Base-by-base conservation (phyloP, 768 basidiomycete genomes). In the Tricholoma furcatifolium region DNA sequence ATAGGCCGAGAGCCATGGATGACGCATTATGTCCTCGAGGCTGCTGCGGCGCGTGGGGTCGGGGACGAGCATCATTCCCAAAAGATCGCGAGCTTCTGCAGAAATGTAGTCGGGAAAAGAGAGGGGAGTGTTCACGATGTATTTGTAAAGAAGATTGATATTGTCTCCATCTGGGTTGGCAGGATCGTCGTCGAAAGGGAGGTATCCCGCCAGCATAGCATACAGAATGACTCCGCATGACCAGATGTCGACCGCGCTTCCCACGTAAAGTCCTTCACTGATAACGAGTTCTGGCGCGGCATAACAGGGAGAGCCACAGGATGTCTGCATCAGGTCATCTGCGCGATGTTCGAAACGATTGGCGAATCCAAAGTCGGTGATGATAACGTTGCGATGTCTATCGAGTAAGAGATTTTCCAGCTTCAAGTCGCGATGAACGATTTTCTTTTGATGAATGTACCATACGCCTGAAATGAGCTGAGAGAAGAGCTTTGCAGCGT, bases 171-270 rank as follows among this genome's bases (percentile, higher is more conserved):
- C 97, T 4, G 97, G 97, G 67, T 98, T 99, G 24, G 87, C 88
- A 1, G 97, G 97, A 70, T 99, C 97, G 69, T 98, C 97, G 70
- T 98, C 97, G 70, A 98, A 99, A 20, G 97, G 97, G n/a, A 97
- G 87, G 65, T 96, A 96, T 9, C 93, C 93, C 1, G 93, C 93
- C 15, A 97, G 82, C 93, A 97, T 97, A 53, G 93, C 94, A 65
- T 97, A 97, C 5, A 97, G 78, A 62, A 97, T 97, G 53, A 97
- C 94, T 35, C 93, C 93, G 58, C 93, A 97, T 31, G 85, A 87
- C 93, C 93, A 99, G 65, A 99, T 96, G 63, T 98, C 97, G 58
- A 98, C 97, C 1, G 97, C 95, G 30, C 91, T 92, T 12, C 97
- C 97, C 31, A 98, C 93, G 62, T 98, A 98, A 18, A 94, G 80